Percentiles rank a stretch among this genome's conserved stretches.
Evolutionary conservation across 2,329 filamentous ascomycete genomes (phyloP).

Genomic region (Fusarium udum): DNA sequence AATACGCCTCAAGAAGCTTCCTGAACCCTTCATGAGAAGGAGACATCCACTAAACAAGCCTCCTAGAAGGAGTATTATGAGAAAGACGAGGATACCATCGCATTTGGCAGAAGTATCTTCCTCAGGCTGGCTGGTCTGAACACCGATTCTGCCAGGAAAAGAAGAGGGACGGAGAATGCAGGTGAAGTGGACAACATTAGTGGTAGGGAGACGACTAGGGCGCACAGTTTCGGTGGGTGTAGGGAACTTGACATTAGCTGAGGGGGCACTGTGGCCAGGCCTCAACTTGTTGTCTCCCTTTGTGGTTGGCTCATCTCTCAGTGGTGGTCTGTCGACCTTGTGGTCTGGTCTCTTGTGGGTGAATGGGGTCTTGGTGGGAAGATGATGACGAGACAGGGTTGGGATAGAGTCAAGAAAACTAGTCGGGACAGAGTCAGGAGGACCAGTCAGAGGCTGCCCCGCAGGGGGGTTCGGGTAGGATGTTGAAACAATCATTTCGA

Average conservation of each 20-base stretch:
- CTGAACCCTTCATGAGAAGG: background rate
- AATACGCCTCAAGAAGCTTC: background rate
- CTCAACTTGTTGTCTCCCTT: background rate
- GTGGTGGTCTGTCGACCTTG: background rate
- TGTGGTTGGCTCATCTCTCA: background rate
- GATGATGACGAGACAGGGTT: background rate
- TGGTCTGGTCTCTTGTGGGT: background rate
- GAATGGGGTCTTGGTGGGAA: background rate
- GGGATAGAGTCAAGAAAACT: background rate
- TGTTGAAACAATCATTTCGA: accelerated
- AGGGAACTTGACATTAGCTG: background rate
- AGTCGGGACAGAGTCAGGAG: background rate
- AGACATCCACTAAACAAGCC: too few relatives aligned
- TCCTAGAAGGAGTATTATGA: background rate
- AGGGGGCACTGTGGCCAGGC: too few relatives aligned
- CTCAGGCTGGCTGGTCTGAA: background rate
- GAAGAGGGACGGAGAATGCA: background rate
- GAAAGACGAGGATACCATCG: background rate
- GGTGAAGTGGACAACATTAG: background rate
- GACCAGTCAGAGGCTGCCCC: background rate
- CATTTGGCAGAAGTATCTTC: background rate
- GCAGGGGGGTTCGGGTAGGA: background rate
- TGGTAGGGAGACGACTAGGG: background rate
- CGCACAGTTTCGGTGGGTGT: background rate
- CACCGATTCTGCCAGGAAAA: background rate